phyloP scores from a whole-genome alignment of 1,284 basidiomycete species.

The Irpex sp. region DNA sequence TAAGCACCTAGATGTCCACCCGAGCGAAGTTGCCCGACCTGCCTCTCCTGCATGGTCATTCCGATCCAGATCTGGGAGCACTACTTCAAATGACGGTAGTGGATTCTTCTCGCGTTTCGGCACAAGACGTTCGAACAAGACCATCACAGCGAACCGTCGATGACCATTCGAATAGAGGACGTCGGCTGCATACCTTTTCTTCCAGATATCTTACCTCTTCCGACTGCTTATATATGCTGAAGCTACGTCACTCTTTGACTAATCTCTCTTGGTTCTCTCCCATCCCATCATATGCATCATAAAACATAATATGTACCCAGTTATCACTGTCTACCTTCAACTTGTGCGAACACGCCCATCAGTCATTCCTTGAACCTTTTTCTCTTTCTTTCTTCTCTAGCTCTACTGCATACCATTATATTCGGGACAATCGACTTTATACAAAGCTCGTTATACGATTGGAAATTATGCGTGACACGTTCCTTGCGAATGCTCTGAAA shows the following conservation, averaged over 20 bases:
- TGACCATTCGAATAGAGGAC: background rate
- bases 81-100: conserved; percentile 56
- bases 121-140: conserved; percentile 60
- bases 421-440: background rate
- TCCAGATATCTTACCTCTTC: conserved; percentile 2
- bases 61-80: conserved; percentile 69
- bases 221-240: conserved; percentile 4
- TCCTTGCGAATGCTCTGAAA: no score
- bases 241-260: conserved; percentile 10
- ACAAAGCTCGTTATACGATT: background rate
- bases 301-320: conserved; percentile 2
- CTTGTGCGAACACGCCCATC: conserved; percentile 8
- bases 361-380: conserved; percentile 1
- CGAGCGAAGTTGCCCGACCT: conserved; percentile 54
- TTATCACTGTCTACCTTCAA: conserved; percentile 5
- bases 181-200: background rate
- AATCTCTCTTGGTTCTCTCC: background rate
- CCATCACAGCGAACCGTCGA: conserved; percentile 16
- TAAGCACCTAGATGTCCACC: conserved; percentile 44
- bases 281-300: conserved; percentile 1
- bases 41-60: conserved; percentile 79
- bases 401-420: conserved; percentile 5
- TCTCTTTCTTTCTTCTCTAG: background rate
- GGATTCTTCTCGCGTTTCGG: conserved; percentile 74
- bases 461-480: no score